Percentiles rank a stretch among this genome's conserved stretches.
These are phyloP conservation scores for Dryadomyces quercivorus DNA, from an alignment of 2,329 filamentous ascomycete species.

Conservation along the genomic window DNA sequence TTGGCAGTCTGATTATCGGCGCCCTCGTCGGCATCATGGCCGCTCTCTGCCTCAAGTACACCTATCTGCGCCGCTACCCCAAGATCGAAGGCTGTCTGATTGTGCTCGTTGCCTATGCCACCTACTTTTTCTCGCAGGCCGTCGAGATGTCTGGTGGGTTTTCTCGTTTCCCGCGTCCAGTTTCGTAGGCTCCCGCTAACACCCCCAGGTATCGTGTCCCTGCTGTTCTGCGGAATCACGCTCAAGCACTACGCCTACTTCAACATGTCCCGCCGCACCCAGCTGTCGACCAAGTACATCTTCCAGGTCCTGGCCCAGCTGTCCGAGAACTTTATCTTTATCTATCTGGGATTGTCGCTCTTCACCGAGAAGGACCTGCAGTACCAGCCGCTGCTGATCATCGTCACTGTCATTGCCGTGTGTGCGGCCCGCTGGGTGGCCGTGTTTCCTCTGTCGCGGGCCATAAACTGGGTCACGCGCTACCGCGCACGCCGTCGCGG, in stretches of 20 bases:
- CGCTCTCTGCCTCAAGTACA: constrained; percentile 85
- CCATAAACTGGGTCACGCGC: constrained; percentile 86
- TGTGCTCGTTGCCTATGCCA: constrained; percentile 86
- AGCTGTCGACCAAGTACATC: constrained; percentile 94
- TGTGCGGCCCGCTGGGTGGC: constrained; percentile 87
- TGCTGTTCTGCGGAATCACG: constrained; percentile 96
- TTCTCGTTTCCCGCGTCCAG: constrained; percentile 2
- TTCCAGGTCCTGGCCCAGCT: constrained; percentile 92
- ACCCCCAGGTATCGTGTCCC: constrained; percentile 71
- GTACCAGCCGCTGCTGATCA: constrained; percentile 91
- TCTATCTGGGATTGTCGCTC: constrained; percentile 87
- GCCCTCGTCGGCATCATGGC: constrained; percentile 77
- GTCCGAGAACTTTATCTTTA: constrained; percentile 99
- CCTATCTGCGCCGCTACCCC: constrained; percentile 79
- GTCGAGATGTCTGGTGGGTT: constrained; percentile 83
- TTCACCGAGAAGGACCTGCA: constrained; percentile 82
- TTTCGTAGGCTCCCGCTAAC: neutral
- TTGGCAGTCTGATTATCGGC: constrained; percentile 83
- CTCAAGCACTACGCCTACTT: constrained; percentile 99
- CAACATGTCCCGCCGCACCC: constrained; percentile 97
- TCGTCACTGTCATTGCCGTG: constrained; percentile 83
- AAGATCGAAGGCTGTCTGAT: constrained; percentile 96
- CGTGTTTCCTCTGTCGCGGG: constrained; percentile 80
- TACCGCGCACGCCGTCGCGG: constrained; percentile 72
- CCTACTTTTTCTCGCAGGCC: constrained; percentile 95